Percentiles rank a stretch among this genome's conserved stretches.
Conservation (phyloP, 1,139 yeast genomes). For the Debaryomyces subglobosus region DNA sequence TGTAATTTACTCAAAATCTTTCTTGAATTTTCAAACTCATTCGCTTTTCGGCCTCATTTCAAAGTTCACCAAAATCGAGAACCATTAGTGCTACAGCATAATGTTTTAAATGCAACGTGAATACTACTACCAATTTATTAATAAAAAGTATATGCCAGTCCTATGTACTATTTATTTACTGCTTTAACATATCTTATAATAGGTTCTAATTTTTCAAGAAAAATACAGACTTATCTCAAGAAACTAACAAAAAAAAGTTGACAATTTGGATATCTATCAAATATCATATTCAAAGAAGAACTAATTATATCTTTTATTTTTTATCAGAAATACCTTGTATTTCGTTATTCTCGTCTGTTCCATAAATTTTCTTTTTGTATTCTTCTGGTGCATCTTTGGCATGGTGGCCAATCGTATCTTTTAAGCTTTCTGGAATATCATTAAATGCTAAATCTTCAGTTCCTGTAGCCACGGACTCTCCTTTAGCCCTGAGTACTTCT, state of each 20-base stretch:
- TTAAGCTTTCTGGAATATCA: slow-evolving; percentile 71
- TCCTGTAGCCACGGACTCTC: slow-evolving; percentile 67
- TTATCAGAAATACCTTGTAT: slow-evolving; percentile 16
- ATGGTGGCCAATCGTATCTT: slow-evolving; percentile 56
- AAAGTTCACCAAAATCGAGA: background rate
- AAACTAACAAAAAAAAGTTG: background rate
- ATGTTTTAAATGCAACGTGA: no score
- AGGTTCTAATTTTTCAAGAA: background rate
- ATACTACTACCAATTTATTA: background rate
- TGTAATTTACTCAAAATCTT: background rate
- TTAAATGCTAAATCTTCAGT: slow-evolving; percentile 69
- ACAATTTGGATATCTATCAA: background rate
- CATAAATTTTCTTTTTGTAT: slow-evolving; percentile 21
- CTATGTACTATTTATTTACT: background rate
- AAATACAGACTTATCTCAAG: background rate
- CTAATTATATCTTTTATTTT: slow-evolving; percentile 1
- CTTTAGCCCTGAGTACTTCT: slow-evolving; percentile 76
- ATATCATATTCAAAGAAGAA: background rate
- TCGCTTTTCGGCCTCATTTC: background rate
- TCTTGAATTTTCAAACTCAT: background rate
- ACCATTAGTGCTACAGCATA: background rate
- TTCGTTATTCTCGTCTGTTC: slow-evolving; percentile 12
- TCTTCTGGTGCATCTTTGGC: slow-evolving; percentile 65
- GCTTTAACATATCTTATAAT: background rate
- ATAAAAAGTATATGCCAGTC: background rate